Evolutionary conservation across 2,329 filamentous ascomycete genomes (phyloP).

Genomic region (Trichoderma arundinaceum): DNA sequence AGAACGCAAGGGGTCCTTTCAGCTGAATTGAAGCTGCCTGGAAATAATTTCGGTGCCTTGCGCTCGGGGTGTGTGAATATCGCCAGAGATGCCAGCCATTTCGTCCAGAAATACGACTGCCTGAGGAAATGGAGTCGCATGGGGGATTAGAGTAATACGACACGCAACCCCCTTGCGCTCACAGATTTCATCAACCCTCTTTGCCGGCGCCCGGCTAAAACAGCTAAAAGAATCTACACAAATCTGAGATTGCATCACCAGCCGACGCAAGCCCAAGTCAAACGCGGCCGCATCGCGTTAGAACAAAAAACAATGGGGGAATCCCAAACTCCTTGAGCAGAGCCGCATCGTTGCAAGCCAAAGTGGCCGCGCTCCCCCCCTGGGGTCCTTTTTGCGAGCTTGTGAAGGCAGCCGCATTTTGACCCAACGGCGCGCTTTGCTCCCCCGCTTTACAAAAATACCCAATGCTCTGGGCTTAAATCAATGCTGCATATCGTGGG

Average conservation of each 20-base stretch:
- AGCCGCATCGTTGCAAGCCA: conserved; percentile 13
- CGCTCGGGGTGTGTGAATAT: conserved; percentile 8
- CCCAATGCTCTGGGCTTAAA: not conserved
- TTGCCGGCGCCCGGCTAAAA: not conserved
- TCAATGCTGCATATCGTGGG: conserved; percentile 4
- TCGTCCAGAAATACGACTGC: conserved; percentile 4
- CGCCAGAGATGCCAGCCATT: not conserved
- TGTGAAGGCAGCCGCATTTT: conserved; percentile 29
- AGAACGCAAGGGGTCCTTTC: not conserved
- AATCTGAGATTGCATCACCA: conserved; percentile 21
- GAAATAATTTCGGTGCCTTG: conserved; percentile 29
- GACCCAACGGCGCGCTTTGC: not conserved
- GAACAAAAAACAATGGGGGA: not conserved
- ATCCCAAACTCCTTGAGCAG: conserved; percentile 8
- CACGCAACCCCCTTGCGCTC: conserved; percentile 21
- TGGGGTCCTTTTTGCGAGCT: not conserved
- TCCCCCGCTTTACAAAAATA: conserved; percentile 15
- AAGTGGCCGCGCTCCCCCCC: conserved; percentile 3
- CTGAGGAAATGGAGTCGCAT: conserved; percentile 8
- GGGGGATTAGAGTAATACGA: not conserved
- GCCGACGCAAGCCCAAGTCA: conserved; percentile 18
- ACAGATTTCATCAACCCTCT: conserved; percentile 4
- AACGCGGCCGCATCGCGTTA: not conserved
- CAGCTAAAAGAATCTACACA: not conserved
- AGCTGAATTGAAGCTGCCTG: conserved; percentile 12